Percentiles rank a stretch among this genome's conserved stretches.
These are phyloP conservation scores for Paramecium tetraurelia DNA, from an alignment of 73 alveolate species.

Conservation along the genomic window DNA sequence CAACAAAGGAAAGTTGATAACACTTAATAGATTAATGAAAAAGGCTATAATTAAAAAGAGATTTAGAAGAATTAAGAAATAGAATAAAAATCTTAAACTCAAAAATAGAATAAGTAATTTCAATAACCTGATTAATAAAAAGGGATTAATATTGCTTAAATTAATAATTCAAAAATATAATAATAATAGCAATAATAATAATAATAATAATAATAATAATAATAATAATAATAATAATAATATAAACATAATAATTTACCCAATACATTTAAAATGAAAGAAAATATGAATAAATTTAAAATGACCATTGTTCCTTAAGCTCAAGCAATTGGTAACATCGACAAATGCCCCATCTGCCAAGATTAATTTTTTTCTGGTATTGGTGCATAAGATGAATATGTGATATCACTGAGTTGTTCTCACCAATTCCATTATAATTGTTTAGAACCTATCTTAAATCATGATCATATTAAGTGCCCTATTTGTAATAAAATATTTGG, in stretches of 20 bases:
- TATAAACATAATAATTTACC: neutral
- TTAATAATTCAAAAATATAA: no score
- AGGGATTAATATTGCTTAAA: no score
- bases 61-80: neutral
- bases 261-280: neutral
- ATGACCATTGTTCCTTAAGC: neutral
- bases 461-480: constrained; percentile 63
- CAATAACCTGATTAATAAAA: no score
- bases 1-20: no score
- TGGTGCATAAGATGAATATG: neutral
- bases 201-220: no score
- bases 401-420: neutral
- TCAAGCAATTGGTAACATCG: neutral
- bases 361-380: neutral
- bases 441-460: neutral
- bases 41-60: no score
- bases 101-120: no score
- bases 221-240: no score
- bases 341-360: neutral
- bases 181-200: no score
- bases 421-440: neutral
- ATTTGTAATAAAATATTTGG: constrained; percentile 82
- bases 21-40: no score
- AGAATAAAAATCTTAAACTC: neutral
- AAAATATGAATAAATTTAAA: neutral